Conservation (phyloP, 2,329 filamentous ascomycete species). For the Fusarium nelsonii region DNA sequence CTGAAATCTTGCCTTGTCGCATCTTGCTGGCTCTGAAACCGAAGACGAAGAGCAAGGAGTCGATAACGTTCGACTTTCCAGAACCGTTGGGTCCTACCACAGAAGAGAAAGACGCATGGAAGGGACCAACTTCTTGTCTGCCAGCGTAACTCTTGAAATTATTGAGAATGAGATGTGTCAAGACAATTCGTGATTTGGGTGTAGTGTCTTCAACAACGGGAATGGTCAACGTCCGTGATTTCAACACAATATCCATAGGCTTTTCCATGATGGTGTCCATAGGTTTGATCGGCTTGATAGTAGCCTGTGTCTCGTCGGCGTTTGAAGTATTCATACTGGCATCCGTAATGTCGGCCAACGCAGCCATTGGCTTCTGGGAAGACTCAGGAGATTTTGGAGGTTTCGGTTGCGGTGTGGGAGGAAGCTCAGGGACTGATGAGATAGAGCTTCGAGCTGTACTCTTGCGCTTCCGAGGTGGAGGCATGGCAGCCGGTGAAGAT, state of each 20-base stretch:
- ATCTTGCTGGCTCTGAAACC: slow-evolving; percentile 99
- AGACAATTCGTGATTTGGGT: slow-evolving; percentile 89
- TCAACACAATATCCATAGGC: slow-evolving; percentile 93
- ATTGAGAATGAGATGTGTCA: slow-evolving; percentile 89
- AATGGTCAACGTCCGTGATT: slow-evolving; percentile 79
- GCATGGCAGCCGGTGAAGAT: slow-evolving; percentile 50
- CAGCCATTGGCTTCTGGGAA: slow-evolving; percentile 63
- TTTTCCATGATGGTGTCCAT: slow-evolving; percentile 84
- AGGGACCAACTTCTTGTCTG: slow-evolving; percentile 93
- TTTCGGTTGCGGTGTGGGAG: slow-evolving; percentile 65
- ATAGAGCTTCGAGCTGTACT: slow-evolving; percentile 62
- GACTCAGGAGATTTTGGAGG: slow-evolving; percentile 72
- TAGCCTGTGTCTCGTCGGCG: slow-evolving; percentile 51
- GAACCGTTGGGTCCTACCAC: slow-evolving; percentile 98
- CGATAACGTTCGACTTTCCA: slow-evolving; percentile 98
- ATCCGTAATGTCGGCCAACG: slow-evolving; percentile 80
- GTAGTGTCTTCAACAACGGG: slow-evolving; percentile 78
- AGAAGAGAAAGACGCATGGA: slow-evolving; percentile 96
- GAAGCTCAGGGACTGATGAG: slow-evolving; percentile 56
- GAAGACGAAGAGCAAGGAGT: slow-evolving; percentile 98
- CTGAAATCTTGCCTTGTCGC: slow-evolving; percentile 98
- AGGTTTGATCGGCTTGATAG: slow-evolving; percentile 78
- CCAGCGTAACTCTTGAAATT: slow-evolving; percentile 99
- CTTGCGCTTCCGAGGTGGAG: slow-evolving; percentile 76
- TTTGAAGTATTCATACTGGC: slow-evolving; percentile 67